Evolutionary conservation across 495 filamentous ascomycete genomes (phyloP), one percentile per base, ranked within the genome.

Genomic region (Filosporella fistucella): DNA sequence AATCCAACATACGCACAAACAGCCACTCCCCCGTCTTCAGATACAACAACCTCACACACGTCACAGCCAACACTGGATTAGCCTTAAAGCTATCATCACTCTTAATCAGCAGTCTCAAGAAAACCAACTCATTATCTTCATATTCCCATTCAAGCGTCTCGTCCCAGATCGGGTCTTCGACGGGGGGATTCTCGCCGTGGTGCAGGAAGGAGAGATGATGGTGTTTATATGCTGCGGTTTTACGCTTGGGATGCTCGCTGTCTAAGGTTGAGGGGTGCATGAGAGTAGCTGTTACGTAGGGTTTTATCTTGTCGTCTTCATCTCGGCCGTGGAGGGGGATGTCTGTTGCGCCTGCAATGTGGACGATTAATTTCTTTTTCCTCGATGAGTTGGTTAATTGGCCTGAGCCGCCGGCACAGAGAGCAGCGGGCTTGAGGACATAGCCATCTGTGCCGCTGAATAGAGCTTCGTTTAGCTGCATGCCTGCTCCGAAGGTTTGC

Each of bases 381-480:
- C 50, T 44, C n/a, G n/a, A n/a, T 6, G 52, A 63, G 3, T 57
- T 54, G 34, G 38, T 59, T 4, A 73, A 51, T 16, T 44, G 60
- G 18, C 73, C 71, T 35, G 54, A 55, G n/a, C 75, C 72, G 32
- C 67, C 72, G 0, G 55, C 52, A n/a, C 73, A 63, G n/a, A 80
- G 55, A 8, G 66, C 63, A 0, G 63, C 62, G 0, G 75, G 76
- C 42, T 80, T 80, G 17, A 80, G 57, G 6, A 78, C 76, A 46
- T 72, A 80, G 20, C 76, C 76, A 13, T 65, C 68, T 1, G 72
- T 70, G 4, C 71, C 72, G 25, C 63, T 66, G 43, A 80, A 78
- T 6, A 80, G 57, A 0, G 76, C 76, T 45, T 78, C 74, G 48
- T 80, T 78, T 40, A 80, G 59, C 57, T 78, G 74, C 66, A 74